Percentiles rank a stretch among this genome's conserved stretches.
Evolutionary conservation across 2,329 filamentous ascomycete genomes (phyloP).

Genomic region (Diaporthe capsici): DNA sequence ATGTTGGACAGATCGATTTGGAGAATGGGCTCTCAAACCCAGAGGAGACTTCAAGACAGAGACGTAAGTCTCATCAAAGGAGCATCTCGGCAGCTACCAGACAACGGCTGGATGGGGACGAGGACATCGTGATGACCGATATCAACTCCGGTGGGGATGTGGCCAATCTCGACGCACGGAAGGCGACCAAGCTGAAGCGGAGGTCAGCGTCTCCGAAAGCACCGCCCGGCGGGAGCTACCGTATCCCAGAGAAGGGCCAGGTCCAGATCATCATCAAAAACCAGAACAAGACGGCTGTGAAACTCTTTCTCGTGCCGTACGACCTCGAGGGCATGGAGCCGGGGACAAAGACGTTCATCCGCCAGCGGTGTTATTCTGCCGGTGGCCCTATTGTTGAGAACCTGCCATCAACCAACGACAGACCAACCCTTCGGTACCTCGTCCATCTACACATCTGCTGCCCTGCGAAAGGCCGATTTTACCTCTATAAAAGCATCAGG

Average conservation of each 20-base stretch:
- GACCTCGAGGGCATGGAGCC: slow-evolving; percentile 93
- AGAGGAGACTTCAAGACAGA: slow-evolving; percentile 62
- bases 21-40: slow-evolving; percentile 79
- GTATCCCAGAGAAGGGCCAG: slow-evolving; percentile 94
- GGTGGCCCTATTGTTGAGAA: slow-evolving; percentile 83
- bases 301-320: slow-evolving; percentile 94
- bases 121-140: slow-evolving; percentile 47
- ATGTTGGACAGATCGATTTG: slow-evolving; percentile 92
- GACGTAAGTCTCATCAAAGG: slow-evolving; percentile 56
- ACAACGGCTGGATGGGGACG: slow-evolving; percentile 52
- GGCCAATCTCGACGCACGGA: slow-evolving; percentile 39
- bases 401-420: slow-evolving; percentile 58
- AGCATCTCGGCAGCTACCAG: not conserved
- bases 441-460: slow-evolving; percentile 95
- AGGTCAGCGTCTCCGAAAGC: slow-evolving; percentile 67
- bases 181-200: slow-evolving; percentile 61
- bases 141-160: slow-evolving; percentile 26
- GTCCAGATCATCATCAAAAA: slow-evolving; percentile 98
- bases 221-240: slow-evolving; percentile 89
- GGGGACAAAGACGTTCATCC: slow-evolving; percentile 94
- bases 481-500: slow-evolving; percentile 90
- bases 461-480: slow-evolving; percentile 85
- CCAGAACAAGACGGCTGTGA: slow-evolving; percentile 97
- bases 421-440: slow-evolving; percentile 87
- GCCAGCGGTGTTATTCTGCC: slow-evolving; percentile 92